A percentile compares a stretch with the other conserved stretches of the same genome.
These are phyloP conservation scores for Phaeophleospora eucalypticola DNA, from an alignment of 2,329 filamentous ascomycete species.

Conservation along the genomic window DNA sequence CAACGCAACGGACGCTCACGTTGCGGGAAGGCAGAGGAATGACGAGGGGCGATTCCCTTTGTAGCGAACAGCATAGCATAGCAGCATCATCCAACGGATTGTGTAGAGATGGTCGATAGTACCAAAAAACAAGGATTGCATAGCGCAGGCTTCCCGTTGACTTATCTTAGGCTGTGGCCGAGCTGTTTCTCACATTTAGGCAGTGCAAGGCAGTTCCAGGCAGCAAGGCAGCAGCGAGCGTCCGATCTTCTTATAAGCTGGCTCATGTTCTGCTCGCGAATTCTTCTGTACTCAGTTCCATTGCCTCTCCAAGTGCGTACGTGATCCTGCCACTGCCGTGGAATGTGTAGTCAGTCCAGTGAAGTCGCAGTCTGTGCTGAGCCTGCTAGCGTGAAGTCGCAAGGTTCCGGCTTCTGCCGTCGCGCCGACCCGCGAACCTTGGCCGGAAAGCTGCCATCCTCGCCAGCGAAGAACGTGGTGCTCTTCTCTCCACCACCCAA, in stretches of 20 bases:
- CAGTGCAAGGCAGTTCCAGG: neutral
- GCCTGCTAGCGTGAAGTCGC: no score
- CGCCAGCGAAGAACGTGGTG: neutral
- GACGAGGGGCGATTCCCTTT: slow-evolving; percentile 2
- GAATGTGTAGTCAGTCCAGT: no score
- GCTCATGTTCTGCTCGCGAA: neutral
- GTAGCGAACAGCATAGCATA: slow-evolving; percentile 4
- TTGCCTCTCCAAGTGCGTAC: neutral
- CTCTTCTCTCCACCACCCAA: neutral
- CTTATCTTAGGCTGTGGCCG: no score
- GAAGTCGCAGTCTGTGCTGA: no score
- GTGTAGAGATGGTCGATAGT: no score
- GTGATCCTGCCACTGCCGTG: no score
- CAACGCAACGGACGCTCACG: no score
- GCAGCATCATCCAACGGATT: neutral
- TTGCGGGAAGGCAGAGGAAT: no score
- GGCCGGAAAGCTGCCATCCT: neutral
- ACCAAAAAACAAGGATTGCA: no score
- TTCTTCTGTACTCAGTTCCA: neutral
- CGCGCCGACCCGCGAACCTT: no score
- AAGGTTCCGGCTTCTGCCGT: no score
- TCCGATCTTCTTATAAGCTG: neutral
- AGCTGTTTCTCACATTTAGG: neutral
- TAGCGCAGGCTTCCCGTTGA: neutral
- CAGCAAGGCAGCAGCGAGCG: neutral